These are phyloP conservation scores for Graphiopsis chlorocephala DNA, from an alignment of 2,329 filamentous ascomycete genomes.

Conservation along the genomic window DNA sequence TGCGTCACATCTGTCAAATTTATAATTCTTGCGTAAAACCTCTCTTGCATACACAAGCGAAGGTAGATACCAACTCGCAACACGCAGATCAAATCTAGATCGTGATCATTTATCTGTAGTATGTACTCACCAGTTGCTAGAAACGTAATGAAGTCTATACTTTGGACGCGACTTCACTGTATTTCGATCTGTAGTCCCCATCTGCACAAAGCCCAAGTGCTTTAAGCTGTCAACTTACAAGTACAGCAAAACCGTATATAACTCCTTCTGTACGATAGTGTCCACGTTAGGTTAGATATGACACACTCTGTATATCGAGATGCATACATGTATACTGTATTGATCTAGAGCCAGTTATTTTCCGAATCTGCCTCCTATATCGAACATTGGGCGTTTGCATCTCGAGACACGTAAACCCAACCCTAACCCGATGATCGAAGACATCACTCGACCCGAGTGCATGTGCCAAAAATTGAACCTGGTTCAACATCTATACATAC, in stretches of 20 bases:
- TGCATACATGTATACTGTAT: background rate
- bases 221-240: background rate
- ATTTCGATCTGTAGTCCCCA: background rate
- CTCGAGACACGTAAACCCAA: background rate
- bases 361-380: background rate
- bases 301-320: background rate
- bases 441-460: background rate
- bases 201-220: background rate
- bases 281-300: background rate
- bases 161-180: background rate
- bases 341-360: background rate
- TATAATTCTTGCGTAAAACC: accelerated
- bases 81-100: background rate
- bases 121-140: background rate
- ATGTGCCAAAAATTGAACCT: background rate
- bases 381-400: background rate
- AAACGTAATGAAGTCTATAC: background rate
- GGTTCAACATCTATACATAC: background rate
- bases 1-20: accelerated
- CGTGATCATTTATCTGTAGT: background rate
- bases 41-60: background rate
- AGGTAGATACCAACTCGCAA: background rate
- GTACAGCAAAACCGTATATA: background rate
- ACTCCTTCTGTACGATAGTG: background rate
- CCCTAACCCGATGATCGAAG: background rate